Evolutionary conservation across 2,329 filamentous ascomycete genomes (phyloP).

Genomic region (Dactylellina cionopaga): DNA sequence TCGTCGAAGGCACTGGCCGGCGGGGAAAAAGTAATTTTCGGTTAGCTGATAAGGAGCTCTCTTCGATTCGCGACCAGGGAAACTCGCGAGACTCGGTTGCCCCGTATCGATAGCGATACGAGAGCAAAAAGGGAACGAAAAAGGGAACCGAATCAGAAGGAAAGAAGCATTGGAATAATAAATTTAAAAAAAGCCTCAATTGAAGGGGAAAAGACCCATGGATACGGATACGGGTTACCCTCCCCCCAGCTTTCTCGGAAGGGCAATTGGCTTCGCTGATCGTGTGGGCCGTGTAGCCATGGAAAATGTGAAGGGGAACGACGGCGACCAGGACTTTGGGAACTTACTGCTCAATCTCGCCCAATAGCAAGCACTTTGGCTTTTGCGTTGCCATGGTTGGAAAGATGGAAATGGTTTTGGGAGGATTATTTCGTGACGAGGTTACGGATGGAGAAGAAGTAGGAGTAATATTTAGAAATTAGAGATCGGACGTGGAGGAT

Average conservation of each 20-base stretch:
- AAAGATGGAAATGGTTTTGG: conserved; percentile 3
- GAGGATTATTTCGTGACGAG: conserved; percentile 43
- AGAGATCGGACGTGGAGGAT: conserved; percentile 1
- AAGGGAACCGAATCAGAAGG: neutral
- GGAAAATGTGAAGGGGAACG: conserved; percentile 3
- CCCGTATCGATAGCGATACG: conserved; percentile 34
- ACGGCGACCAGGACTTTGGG: neutral
- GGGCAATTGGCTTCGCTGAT: conserved; percentile 32
- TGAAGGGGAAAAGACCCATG: conserved; percentile 14
- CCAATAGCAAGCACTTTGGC: conserved; percentile 70
- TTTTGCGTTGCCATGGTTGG: conserved; percentile 50
- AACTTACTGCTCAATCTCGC: conserved; percentile 72
- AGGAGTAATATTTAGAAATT: too few species aligned
- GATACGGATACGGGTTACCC: conserved; percentile 18
- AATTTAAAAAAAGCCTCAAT: conserved; percentile 7
- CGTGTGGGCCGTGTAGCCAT: neutral
- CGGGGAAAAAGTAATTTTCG: neutral
- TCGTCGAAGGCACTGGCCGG: conserved; percentile 70
- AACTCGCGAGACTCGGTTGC: conserved; percentile 24
- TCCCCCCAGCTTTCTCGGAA: conserved; percentile 25
- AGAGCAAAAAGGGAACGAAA: conserved; percentile 18
- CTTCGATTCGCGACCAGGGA: too few species aligned
- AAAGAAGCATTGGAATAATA: conserved; percentile 2
- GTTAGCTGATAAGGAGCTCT: conserved; percentile 42
- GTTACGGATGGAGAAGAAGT: conserved; percentile 14